phyloP scores from a whole-genome alignment of 768 basidiomycete genomes.

The Trametes meyenii region DNA sequence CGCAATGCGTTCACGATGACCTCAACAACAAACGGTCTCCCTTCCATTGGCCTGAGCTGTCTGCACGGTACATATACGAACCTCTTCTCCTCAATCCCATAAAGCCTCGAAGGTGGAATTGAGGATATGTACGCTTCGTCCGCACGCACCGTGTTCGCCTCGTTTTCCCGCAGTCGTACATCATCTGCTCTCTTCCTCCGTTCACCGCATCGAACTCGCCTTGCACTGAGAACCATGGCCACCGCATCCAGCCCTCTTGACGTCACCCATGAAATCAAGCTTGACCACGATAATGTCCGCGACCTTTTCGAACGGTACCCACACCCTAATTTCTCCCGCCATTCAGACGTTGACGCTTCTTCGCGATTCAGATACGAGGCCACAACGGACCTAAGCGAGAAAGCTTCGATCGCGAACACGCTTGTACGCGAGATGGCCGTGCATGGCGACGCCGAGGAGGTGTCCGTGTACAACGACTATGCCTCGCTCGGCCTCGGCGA shows the following conservation, averaged over 20 bases:
- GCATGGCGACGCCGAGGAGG: constrained; percentile 25
- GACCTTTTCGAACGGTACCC: constrained; percentile 22
- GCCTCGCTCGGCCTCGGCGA: constrained; percentile 18
- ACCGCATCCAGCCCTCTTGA: constrained; percentile 18
- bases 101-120: not conserved
- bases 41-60: not conserved
- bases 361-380: constrained; percentile 12
- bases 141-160: not conserved
- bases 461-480: constrained; percentile 28
- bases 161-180: constrained; percentile 2
- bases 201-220: not conserved
- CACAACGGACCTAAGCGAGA: constrained; percentile 11
- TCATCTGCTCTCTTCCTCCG: constrained; percentile 1
- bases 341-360: not conserved
- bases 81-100: not conserved
- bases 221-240: constrained; percentile 11
- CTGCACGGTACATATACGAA: not conserved
- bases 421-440: constrained; percentile 26
- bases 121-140: constrained; percentile 5
- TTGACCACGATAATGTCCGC: constrained; percentile 31
- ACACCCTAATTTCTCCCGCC: not conserved
- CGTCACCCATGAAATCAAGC: constrained; percentile 27
- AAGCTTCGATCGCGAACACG: constrained; percentile 22
- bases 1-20: constrained; percentile 13
- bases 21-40: constrained; percentile 2